phyloP scores from a whole-genome alignment of 208 protist genomes.

The Leishmania arabica region DNA sequence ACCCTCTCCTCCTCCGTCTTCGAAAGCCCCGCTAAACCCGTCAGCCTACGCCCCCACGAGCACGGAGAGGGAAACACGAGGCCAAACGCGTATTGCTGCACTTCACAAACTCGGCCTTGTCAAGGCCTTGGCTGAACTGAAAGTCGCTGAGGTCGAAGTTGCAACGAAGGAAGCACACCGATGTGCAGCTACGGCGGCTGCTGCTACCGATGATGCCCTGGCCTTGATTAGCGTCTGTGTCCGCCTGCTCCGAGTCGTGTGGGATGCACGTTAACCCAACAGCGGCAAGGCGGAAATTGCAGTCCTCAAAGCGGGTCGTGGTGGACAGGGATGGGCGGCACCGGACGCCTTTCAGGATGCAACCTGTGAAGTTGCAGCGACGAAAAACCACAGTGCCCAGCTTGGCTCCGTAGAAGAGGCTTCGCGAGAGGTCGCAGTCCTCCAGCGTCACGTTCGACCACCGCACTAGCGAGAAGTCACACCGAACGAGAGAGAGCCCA shows the following conservation, averaged over 20 bases:
- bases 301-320: conserved; percentile 50
- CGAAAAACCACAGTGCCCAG: conserved; percentile 48
- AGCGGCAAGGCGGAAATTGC: conserved; percentile 54
- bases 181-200: background rate
- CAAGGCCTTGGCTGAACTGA: conserved; percentile 42
- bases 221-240: background rate
- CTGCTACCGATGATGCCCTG: background rate
- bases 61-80: conserved; percentile 47
- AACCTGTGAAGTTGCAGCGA: conserved; percentile 61
- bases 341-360: conserved; percentile 44
- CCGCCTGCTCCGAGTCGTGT: background rate
- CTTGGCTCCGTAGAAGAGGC: conserved; percentile 51
- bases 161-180: conserved; percentile 50
- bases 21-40: too few relatives aligned
- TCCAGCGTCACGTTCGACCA: conserved; percentile 42
- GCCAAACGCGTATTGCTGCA: conserved; percentile 64
- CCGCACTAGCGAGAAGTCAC: conserved; percentile 58
- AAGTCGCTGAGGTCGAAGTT: conserved; percentile 79
- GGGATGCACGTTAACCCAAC: conserved; percentile 32
- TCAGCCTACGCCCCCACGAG: conserved; percentile 7
- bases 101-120: conserved; percentile 31
- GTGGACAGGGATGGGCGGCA: conserved; percentile 7
- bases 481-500: conserved; percentile 41
- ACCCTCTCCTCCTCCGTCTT: background rate
- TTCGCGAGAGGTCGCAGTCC: conserved; percentile 58